These are phyloP conservation scores for Vitis rotundifolia DNA, from an alignment of 164 flowering plant genomes.

Conservation along the genomic window DNA sequence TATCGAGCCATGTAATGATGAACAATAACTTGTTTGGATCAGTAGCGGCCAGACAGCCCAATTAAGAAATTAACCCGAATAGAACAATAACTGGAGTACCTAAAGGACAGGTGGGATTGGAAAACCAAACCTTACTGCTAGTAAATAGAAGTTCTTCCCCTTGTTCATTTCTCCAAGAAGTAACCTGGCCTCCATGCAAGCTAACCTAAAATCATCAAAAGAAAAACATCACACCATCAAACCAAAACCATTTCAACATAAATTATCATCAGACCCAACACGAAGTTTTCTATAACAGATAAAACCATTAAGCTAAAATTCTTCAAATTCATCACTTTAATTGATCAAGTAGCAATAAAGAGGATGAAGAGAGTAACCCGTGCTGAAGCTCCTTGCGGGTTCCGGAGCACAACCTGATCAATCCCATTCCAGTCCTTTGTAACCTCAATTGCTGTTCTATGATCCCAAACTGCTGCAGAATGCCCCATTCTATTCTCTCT, in stretches of 20 bases:
- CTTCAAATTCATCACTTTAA: neutral
- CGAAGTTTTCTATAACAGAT: neutral
- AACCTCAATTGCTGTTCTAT: slow-evolving; percentile 57
- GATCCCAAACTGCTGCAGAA: slow-evolving; percentile 73
- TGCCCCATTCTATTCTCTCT: slow-evolving; percentile 61
- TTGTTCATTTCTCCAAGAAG: slow-evolving; percentile 82
- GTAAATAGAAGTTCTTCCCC: slow-evolving; percentile 94
- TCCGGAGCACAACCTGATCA: slow-evolving; percentile 69
- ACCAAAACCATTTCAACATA: neutral
- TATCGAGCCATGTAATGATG: neutral
- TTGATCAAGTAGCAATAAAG: neutral
- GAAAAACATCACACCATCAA: neutral
- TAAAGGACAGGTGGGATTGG: neutral
- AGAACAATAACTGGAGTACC: too few relatives aligned
- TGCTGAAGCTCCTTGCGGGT: slow-evolving; percentile 76
- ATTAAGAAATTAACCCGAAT: neutral
- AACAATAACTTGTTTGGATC: neutral
- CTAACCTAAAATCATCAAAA: slow-evolving; percentile 60
- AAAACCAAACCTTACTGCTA: slow-evolving; percentile 73
- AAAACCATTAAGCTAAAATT: too few relatives aligned
- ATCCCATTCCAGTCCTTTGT: slow-evolving; percentile 88
- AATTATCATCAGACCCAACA: neutral
- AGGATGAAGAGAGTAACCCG: slow-evolving; percentile 46
- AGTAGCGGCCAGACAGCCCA: neutral
- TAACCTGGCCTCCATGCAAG: slow-evolving; percentile 86